Evolutionary conservation across 2,329 filamentous ascomycete genomes (phyloP), one percentile per base, ranked within the genome.

Genomic region (Monosporascus sp.): DNA sequence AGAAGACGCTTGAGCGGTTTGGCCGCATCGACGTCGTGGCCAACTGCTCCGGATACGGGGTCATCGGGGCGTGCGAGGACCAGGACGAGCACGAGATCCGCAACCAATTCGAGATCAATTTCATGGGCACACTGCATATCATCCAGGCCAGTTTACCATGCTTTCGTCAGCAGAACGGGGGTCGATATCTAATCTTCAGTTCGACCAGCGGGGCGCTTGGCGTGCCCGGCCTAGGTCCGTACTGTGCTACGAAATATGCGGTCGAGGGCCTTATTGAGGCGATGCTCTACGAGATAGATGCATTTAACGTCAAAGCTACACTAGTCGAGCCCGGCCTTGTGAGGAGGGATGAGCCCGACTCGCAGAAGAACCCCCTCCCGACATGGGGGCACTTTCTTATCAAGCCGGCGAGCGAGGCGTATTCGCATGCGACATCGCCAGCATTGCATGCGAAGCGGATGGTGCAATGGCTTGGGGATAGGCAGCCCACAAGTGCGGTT

Each of bases 71-170:
- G 1, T 97, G 92, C 71, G 94, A 97, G 72, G 94, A 97, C 72
- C 94, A 97, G 73, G 91, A 97, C 69, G 90, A 96, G 68, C 87
- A 91, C 69, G 94, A 97, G 67, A 82, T 97, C 61, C 88, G 91
- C 54, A 93, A 96, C 65, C 94, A 97, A 70, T 97, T 97, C 72
- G 90, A 95, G 76, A 97, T 92, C 22, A 99, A 99, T 71, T 96
- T 97, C 71, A 93, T 96, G 78, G 94, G 94, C 51, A 95, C 91
- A 0, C 72, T 97, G 55, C 89, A 97, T 71, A 96, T 99, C 63
- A 87, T 97, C 54, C 91, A 97, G 68, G 76, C 89, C 20, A 92
- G 88, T 1, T 75, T 97, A 38, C 91, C 92, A 0, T 90, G 96
- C 72, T 95, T 97, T 62, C 85, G 93, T 49, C 79, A 85, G 58